phyloP scores from a whole-genome alignment of 2,329 filamentous ascomycete genomes.

The Nectriaceae sp. region DNA sequence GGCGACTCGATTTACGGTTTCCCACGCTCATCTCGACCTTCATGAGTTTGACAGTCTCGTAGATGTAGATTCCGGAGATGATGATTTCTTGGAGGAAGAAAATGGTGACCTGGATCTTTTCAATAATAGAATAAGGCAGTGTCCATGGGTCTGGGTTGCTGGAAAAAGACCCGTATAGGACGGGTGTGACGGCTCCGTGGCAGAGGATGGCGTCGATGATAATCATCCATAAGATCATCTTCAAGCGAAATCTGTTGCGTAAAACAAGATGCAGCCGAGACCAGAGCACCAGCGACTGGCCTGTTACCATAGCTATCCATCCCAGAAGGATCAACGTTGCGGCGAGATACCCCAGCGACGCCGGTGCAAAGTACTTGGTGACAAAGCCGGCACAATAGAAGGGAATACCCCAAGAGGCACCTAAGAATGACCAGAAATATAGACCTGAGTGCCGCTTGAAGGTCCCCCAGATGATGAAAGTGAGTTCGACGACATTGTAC shows the following conservation, averaged over 20 bases:
- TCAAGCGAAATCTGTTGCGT: conserved; percentile 49
- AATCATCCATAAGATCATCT: conserved; percentile 58
- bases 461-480: conserved; percentile 36
- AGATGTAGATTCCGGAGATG: conserved; percentile 55
- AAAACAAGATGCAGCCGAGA: conserved; percentile 63
- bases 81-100: conserved; percentile 59
- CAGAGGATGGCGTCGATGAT: conserved; percentile 53
- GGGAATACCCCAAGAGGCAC: conserved; percentile 36
- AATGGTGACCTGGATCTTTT: conserved; percentile 57
- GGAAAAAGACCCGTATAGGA: conserved; percentile 55
- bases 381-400: conserved; percentile 48
- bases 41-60: conserved; percentile 52
- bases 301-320: conserved; percentile 56
- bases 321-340: conserved; percentile 24
- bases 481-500: conserved; percentile 40
- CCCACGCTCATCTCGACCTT: conserved; percentile 39
- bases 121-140: conserved; percentile 46
- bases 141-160: conserved; percentile 17
- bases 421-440: conserved; percentile 43
- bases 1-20: conserved; percentile 21
- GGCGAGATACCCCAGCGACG: conserved; percentile 22
- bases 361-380: conserved; percentile 37
- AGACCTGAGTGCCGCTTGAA: conserved; percentile 37
- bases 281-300: conserved; percentile 63
- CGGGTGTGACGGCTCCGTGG: conserved; percentile 54